Evolutionary conservation across 2,329 filamentous ascomycete genomes (phyloP), one percentile per base, ranked within the genome.

Genomic region (Dactylellina sp.): DNA sequence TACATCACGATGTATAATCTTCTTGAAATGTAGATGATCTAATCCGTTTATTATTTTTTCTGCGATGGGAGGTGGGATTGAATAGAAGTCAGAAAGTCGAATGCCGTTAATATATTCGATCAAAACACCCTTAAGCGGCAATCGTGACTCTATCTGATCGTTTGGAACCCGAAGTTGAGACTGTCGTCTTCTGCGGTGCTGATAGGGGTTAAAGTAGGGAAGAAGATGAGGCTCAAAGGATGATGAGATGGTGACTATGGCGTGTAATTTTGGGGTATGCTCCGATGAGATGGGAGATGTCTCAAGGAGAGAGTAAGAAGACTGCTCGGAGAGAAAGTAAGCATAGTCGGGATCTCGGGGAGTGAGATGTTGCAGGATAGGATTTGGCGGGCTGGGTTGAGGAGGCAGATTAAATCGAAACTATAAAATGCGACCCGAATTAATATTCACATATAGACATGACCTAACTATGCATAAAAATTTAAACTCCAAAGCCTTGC

Each of bases 91-190:
- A 9, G 60, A 65, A 11, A 72, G 39, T 20, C 68, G 44, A 12
- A 72, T 1, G 1, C 68, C 68, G 22, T 32, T 44, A 14, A 72
- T 60, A 49, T 72, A 72, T 25, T 64, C 59, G 44, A 72, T 72
- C 46, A 72, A 28, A 18, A 65, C 24, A 1, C 44, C 68, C 25
- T 65, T 72, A 11, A 72, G 12, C n/a, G 68, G 68, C 35, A 72
- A 32, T 7, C 22, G 28, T 6, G 28, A 18, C 16, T 55, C 18
- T 12, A 40, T 7, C 9, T 60, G 14, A 9, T 55, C 47, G 1
- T 16, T 28, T n/a, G 16, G 22, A 12, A 64, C 12, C 20, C 52
- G 28, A 7, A 60, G 49, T 18, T 61, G 64, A 1, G 39, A 39
- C 12, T 56, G 64, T n/a, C 64, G 64, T 35, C 39, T 61, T 16